A percentile compares a stretch with the other conserved stretches of the same genome.
Conservation (phyloP, 176 grass and related monocot species). For the Oryza nivara region DNA sequence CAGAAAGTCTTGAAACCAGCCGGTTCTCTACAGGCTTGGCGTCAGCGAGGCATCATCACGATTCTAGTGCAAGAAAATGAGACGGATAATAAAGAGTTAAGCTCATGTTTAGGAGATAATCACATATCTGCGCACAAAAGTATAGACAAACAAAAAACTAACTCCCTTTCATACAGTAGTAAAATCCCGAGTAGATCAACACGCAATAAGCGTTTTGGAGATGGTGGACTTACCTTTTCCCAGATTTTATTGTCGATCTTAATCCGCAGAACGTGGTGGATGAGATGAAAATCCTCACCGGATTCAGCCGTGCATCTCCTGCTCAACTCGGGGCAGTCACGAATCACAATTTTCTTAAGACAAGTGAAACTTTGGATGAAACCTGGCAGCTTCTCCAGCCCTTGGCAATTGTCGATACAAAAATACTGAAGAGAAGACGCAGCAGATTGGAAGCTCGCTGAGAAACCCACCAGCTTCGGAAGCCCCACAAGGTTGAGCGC, state of each 20-base stretch:
- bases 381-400: not conserved
- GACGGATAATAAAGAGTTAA: no score
- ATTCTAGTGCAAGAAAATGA: no score
- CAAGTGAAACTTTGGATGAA: not conserved
- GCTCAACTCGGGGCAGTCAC: not conserved
- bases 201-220: no score
- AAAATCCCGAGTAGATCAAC: no score
- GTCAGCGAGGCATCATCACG: no score
- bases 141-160: no score
- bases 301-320: not conserved
- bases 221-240: no score
- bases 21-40: no score
- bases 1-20: no score
- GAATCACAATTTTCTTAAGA: not conserved
- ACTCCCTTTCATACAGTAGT: no score
- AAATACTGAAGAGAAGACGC: not conserved
- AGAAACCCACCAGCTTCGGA: not conserved
- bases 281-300: conserved; percentile 15
- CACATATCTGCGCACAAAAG: no score
- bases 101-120: no score
- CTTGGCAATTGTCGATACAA: not conserved
- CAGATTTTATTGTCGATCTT: not conserved
- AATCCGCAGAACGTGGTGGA: conserved; percentile 20
- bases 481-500: not conserved
- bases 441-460: not conserved